Conservation (phyloP, 768 basidiomycete genomes). For the Xerocomus brunneocitrinus region DNA sequence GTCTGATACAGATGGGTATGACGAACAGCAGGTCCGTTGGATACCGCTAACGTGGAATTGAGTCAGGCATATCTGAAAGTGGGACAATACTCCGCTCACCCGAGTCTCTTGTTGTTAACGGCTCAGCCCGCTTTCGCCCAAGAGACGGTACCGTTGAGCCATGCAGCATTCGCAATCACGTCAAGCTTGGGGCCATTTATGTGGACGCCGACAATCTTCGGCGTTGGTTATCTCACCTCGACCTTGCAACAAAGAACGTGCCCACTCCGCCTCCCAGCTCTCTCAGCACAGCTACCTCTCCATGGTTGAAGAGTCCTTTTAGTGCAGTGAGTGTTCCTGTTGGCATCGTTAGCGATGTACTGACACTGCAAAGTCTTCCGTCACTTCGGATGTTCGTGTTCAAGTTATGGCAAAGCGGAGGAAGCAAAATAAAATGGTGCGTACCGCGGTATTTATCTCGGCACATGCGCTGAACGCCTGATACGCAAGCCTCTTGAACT, state of each 20-base stretch:
- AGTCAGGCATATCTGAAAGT: constrained; percentile 22
- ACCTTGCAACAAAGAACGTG: constrained; percentile 1
- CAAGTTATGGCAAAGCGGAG: constrained; percentile 12
- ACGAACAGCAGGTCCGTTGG: neutral
- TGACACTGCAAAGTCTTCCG: constrained; percentile 17
- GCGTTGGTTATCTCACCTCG: constrained; percentile 12
- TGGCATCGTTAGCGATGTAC: neutral
- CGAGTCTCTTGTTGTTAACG: constrained; percentile 39
- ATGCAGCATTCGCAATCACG: constrained; percentile 44
- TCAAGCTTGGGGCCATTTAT: constrained; percentile 45
- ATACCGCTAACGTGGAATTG: neutral
- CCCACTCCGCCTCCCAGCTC: neutral
- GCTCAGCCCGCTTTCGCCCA: constrained; percentile 57
- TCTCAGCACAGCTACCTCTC: constrained; percentile 12
- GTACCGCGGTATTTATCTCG: neutral
- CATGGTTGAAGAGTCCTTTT: constrained; percentile 29
- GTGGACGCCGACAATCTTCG: constrained; percentile 42
- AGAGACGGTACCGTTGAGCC: constrained; percentile 49
- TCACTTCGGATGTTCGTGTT: constrained; percentile 12
- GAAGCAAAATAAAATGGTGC: constrained; percentile 20
- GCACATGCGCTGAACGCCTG: neutral
- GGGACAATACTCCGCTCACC: constrained; percentile 44
- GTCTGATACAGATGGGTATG: constrained; percentile 28
- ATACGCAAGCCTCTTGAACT: constrained; percentile 18
- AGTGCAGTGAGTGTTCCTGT: constrained; percentile 15